Base-by-base conservation (phyloP, 441 rosid genomes). In the Francoa sonchifolia region DNA sequence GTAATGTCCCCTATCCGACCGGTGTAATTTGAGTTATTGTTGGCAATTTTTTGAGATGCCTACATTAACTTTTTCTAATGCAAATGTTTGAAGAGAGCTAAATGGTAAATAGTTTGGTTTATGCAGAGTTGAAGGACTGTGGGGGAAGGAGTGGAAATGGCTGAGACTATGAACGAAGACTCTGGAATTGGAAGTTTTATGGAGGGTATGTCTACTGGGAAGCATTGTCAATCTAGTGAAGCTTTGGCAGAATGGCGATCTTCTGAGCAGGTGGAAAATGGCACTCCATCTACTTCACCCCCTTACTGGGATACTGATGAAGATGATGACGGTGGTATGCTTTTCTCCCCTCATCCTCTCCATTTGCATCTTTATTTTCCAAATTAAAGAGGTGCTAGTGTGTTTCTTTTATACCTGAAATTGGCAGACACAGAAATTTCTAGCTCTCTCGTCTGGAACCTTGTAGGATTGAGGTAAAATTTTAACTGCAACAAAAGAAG, bases 241-340 rank as follows among this genome's bases (percentile, higher is more conserved):
- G 50, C 55, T 22, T 50, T 56, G 37, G 55, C 55, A 15, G 61
- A 48, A 37, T 56, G 61, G 61, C 52, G 61, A 30, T 48, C 61
- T 3, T 55, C 61, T 7, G 61, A 55, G 49, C 61, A 47, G 42
- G 55, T 56, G 45, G 61, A 56, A 25, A 48, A 48, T 36, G 61
- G 55, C 18, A 56, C 26, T 9, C 28, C 54, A 27, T 48, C 47
- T 14, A 48, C 61, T 41, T 48, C 61, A 19, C 54, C 61, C 22
- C 46, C 61, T 1, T 56, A 56, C 16, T 56, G 61, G 55, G 61
- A 48, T 38, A 42, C 55, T 3, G 61, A 56, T 2, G 48, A 34
- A 3, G 39, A 42, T 8, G 55, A 42, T 8, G 61, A 48, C 29
- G 55, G 44, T 9, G 50, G 55, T 56, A 43, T 27, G 40, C 10